Conservation (phyloP, 306 rosid genomes). For the Argentina anserina region DNA sequence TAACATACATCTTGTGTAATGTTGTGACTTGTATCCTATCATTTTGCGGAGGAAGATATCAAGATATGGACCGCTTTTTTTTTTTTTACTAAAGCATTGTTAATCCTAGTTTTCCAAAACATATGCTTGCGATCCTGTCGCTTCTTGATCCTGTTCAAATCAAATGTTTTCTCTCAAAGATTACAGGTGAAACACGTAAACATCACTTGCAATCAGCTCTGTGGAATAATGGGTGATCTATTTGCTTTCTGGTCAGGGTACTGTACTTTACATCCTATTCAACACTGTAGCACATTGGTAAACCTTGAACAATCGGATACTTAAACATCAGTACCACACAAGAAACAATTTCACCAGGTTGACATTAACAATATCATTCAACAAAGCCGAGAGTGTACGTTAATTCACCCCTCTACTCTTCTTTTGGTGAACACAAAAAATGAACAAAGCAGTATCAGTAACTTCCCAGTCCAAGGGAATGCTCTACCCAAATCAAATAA, state of each 20-base stretch:
- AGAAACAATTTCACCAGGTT: no score
- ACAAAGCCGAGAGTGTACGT: background rate
- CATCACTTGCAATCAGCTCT: background rate
- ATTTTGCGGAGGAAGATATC: background rate
- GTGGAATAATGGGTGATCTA: background rate
- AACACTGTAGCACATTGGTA: background rate
- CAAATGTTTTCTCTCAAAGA: background rate
- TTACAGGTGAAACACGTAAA: background rate
- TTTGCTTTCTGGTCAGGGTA: background rate
- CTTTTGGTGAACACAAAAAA: background rate
- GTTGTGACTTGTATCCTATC: background rate
- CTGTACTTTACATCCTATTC: background rate
- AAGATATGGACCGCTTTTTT: background rate
- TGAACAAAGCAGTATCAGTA: background rate
- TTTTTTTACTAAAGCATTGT: background rate
- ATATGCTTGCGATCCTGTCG: background rate
- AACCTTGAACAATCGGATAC: background rate
- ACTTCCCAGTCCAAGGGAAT: background rate
- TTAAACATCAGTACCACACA: background rate
- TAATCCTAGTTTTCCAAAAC: background rate
- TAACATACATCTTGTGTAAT: background rate
- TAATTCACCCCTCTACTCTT: background rate
- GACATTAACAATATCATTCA: no score
- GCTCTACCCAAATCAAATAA: background rate
- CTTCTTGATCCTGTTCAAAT: no score